Base-by-base conservation (phyloP, 192 early-diverging fungal species). In the Phlyctochytrium bullatum region DNA sequence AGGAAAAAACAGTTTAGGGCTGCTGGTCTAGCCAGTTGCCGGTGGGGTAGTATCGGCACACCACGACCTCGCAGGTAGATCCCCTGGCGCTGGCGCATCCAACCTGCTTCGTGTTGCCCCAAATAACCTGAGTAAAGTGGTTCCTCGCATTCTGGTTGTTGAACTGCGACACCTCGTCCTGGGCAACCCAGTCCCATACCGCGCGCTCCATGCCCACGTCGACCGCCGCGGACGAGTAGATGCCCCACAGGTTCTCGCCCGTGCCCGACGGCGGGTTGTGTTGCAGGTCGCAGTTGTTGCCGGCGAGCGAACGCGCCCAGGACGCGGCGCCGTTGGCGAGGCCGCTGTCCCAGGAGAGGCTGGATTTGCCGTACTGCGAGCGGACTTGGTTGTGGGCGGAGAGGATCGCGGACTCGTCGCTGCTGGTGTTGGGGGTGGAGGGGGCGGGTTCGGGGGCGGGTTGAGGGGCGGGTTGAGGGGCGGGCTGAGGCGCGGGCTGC, bases 41-140 rank as follows among this genome's bases (percentile, higher is more conserved):
- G 6, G 54, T 10, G 10, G 54, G 54, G 20, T 10, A 10, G 25
- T 57, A 57, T 25, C 53, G 64, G 80, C 61, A 57, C 14, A 57
- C 54, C 12, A 57, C 54, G 27, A 57, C 27, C 54, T 6, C 16
- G 27, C 54, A 57, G 10, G 10, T 20, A 14, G 12, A 10, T 25
- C 54, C 54, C 12, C 10, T 27, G 12, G 54, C 54, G 12, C 25
- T 28, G 12, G 12, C 54, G 54, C 54, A 57, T 28, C 54, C 54
- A 25, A 57, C 4, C 54, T 28, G 10, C 54, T 25, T 14, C 54
- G 54, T 24, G 12, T 14, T 27, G 6, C 27, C 54, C 54, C 54
- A 57, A 14, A 57, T 25, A 28, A 57, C 54, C 54, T 57, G 54
- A 10, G 54, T 24, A 57, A 25, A 57, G 25, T 57, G 54, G 25